Conservation (phyloP, 495 filamentous ascomycete species). For the Neurospora sp. region DNA sequence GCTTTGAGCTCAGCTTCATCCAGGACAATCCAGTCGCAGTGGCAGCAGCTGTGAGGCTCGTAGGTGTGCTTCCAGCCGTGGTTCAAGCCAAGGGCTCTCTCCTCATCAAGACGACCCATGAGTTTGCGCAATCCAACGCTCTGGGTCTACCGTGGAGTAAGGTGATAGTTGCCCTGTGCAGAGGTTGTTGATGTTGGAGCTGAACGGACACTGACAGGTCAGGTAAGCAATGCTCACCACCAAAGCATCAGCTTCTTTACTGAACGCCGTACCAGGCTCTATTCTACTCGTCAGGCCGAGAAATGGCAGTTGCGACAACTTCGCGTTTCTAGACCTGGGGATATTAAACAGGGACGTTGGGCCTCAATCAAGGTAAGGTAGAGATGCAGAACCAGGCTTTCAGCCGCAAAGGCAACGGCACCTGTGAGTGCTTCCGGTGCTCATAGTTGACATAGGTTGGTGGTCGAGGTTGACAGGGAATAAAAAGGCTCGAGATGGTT, state of each 20-base stretch:
- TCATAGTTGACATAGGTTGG: neutral
- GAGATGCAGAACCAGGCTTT: neutral
- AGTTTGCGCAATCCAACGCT: too few relatives aligned
- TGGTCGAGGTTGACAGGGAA: neutral
- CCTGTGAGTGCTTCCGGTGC: neutral
- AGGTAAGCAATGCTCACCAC: neutral
- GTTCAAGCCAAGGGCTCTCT: neutral
- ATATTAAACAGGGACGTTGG: neutral
- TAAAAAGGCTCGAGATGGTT: too few relatives aligned
- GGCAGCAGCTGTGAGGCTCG: neutral
- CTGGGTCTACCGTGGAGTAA: neutral
- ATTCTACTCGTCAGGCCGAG: neutral
- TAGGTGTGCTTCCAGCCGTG: neutral
- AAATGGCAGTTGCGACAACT: neutral
- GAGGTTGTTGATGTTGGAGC: neutral
- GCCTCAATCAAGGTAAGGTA: neutral
- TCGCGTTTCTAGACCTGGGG: neutral
- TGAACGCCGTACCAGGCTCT: neutral
- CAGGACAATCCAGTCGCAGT: neutral
- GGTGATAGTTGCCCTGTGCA: neutral
- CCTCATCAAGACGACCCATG: neutral
- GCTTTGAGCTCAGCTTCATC: neutral
- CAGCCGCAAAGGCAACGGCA: neutral
- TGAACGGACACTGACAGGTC: neutral
- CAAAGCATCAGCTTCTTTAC: neutral